Percentiles rank a stretch among this genome's conserved stretches.
phyloP scores from a whole-genome alignment of 768 basidiomycete species.

The Sporobolomyces phaffii region DNA sequence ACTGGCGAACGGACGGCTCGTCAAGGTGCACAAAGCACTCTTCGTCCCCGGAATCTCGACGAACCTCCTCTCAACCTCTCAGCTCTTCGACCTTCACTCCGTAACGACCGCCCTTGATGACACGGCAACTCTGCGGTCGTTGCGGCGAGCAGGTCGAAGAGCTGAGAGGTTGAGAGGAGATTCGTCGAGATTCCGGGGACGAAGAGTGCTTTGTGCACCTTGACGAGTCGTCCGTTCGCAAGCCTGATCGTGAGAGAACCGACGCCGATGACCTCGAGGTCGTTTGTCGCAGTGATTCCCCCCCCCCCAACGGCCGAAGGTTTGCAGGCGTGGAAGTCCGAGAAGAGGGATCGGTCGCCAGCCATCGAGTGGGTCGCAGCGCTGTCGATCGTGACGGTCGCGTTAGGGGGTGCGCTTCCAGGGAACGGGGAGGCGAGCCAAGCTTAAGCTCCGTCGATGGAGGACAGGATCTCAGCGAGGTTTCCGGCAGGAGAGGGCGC shows the following conservation, averaged over 20 bases:
- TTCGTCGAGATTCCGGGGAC: constrained; percentile 5
- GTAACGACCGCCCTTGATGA: too few species aligned
- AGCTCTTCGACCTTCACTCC: neutral
- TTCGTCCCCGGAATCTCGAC: constrained; percentile 5
- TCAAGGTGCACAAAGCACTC: neutral
- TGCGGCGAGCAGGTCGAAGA: neutral
- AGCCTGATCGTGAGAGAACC: neutral
- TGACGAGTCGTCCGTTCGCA: neutral
- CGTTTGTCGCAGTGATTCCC: neutral
- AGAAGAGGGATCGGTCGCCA: neutral
- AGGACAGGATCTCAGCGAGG: neutral
- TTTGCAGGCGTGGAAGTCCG: neutral
- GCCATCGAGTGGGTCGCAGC: neutral
- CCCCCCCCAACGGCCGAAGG: constrained; percentile 17
- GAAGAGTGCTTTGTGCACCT: neutral
- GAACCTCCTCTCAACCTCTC: constrained; percentile 5
- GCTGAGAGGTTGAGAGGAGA: constrained; percentile 3
- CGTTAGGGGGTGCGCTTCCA: neutral
- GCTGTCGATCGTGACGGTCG: neutral
- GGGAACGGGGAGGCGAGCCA: neutral
- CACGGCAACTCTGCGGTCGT: too few species aligned
- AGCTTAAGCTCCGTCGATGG: neutral
- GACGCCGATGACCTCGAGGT: constrained; percentile 9
- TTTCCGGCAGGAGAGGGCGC: neutral
- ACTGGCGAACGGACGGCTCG: neutral